These are phyloP conservation scores for Angomonas ambiguus DNA, from an alignment of 208 protist genomes.

Conservation along the genomic window DNA sequence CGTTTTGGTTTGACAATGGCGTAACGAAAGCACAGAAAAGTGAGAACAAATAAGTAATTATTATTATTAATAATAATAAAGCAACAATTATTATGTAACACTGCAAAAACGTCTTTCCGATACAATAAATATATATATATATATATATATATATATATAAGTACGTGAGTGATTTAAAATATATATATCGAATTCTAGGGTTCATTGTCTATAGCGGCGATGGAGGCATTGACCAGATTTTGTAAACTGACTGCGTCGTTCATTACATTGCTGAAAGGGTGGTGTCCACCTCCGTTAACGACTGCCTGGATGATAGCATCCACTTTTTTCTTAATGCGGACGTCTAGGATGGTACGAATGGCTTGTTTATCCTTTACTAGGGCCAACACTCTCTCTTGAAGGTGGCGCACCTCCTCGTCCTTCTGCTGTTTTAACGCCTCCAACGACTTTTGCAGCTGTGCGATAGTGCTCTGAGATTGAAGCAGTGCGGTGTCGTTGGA, in stretches of 20 bases:
- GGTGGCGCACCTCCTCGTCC: neutral
- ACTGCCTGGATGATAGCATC: slow-evolving; percentile 55
- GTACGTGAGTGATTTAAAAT: no score
- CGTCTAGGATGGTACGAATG: slow-evolving; percentile 85
- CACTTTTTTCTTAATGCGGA: slow-evolving; percentile 72
- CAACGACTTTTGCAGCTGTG: neutral
- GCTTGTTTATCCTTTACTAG: slow-evolving; percentile 78
- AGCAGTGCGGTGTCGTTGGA: neutral
- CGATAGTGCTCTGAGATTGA: neutral
- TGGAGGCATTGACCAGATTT: slow-evolving; percentile 61
- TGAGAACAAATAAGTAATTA: slow-evolving; percentile 9
- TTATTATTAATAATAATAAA: neutral
- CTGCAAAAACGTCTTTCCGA: no score
- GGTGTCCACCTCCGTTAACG: slow-evolving; percentile 1
- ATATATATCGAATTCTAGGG: neutral
- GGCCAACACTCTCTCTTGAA: slow-evolving; percentile 9
- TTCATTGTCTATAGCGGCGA: slow-evolving; percentile 62
- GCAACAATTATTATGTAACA: slow-evolving; percentile 8
- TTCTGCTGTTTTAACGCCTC: neutral
- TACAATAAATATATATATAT: no score
- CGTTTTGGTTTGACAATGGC: neutral
- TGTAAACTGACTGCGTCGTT: slow-evolving; percentile 48
- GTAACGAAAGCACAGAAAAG: slow-evolving; percentile 13
- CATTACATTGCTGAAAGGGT: neutral
- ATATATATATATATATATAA: no score